Base-by-base conservation (phyloP, 2,329 filamentous ascomycete genomes). In the Ascochyta rabiei region DNA sequence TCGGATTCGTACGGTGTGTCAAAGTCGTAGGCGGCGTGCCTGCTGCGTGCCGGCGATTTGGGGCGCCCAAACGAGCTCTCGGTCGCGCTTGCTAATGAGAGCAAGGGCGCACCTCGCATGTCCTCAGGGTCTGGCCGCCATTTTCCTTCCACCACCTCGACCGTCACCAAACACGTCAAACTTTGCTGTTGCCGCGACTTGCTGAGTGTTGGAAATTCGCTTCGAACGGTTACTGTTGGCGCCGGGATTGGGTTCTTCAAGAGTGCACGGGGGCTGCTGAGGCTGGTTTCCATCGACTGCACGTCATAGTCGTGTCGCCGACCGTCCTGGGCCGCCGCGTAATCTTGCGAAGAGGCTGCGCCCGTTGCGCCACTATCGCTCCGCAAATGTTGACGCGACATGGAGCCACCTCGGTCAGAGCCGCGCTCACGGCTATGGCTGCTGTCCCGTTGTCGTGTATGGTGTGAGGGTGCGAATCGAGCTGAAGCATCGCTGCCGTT, bases 191-290 rank as follows among this genome's bases (percentile, higher is more conserved):
- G 91, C 45, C 93, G 89, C 18, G 93, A 97, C 61, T 91, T 85
- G 75, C 84, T 97, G 68, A 99, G 84, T 1, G 95, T 98, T 0
- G 95, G 95, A 70, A 97, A 99, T 76, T 99, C 95, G 71, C 93
- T 98, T 55, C 93, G 90, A 42, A 99, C 89, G 0, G 91, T 96
- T n/a, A 99, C 92, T 0, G 86, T 89, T 0, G 95, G 95, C 6
- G 92, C 81, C 1, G 95, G 93, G 54, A 98, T 97, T 0, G 92
- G 91, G 64, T 96, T 96, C 66, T 89, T 90, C 9, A 86, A 83
- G 18, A 89, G 72, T 46, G 79, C 77, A 33, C 89, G 87, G 6
- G 91, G 89, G 75, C 87, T 92, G 60, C 85, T 84, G 16, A 96
- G 82, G 30, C 87, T 89, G 0, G 90, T 91, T 75, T 97, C 93